Evolutionary conservation across 805 yeast genomes (phyloP).

Genomic region (Priceomyces fermenticarens): DNA sequence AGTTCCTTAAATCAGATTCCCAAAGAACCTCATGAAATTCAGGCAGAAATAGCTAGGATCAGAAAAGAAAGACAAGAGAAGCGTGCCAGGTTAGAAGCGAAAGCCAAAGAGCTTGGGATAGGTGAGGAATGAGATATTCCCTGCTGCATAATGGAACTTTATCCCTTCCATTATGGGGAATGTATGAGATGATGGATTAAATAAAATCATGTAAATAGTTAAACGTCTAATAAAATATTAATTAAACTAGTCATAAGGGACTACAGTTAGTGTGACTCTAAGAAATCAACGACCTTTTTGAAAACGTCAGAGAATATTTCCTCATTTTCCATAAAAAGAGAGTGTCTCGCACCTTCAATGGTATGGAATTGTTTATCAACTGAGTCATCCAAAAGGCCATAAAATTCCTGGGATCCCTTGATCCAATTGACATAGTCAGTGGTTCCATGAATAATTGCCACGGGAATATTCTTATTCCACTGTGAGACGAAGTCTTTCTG

Average conservation of each 20-base stretch:
- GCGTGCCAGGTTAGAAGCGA: constrained; percentile 69
- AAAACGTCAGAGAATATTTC: constrained; percentile 33
- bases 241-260: neutral
- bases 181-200: neutral
- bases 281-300: constrained; percentile 39
- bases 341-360: constrained; percentile 39
- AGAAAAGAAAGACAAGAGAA: constrained; percentile 71
- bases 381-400: constrained; percentile 26
- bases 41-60: constrained; percentile 87
- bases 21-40: constrained; percentile 86
- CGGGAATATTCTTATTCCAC: constrained; percentile 40
- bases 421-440: constrained; percentile 60
- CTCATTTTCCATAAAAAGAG: constrained; percentile 46
- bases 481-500: constrained; percentile 32
- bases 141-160: no score
- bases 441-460: constrained; percentile 60
- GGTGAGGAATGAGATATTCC: constrained; percentile 15
- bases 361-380: constrained; percentile 28
- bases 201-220: neutral
- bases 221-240: neutral
- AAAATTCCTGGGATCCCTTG: constrained; percentile 44
- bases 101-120: constrained; percentile 67
- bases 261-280: constrained; percentile 6
- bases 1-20: constrained; percentile 87
- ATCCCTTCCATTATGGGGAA: neutral